phyloP scores from a whole-genome alignment of 2,329 filamentous ascomycete genomes.

The Capronia coronata region DNA sequence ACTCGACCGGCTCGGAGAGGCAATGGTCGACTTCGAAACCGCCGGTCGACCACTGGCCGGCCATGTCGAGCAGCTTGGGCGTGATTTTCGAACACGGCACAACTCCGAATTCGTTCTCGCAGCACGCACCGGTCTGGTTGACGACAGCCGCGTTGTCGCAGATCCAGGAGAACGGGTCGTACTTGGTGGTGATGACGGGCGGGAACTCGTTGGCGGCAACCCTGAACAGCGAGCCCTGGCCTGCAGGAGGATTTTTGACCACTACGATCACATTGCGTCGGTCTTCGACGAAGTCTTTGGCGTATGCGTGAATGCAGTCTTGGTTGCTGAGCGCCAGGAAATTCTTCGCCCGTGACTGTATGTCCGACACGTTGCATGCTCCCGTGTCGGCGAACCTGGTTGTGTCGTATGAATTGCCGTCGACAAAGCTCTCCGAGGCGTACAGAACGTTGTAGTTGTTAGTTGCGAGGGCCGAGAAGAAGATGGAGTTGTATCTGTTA shows the following conservation, averaged over 20 bases:
- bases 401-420: conserved; percentile 20
- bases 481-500: conserved; percentile 30
- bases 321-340: conserved; percentile 19
- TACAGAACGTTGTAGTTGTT: conserved; percentile 28
- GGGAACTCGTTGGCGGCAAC: conserved; percentile 22
- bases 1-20: conserved; percentile 22
- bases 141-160: conserved; percentile 20
- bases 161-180: conserved; percentile 26
- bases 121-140: conserved; percentile 19
- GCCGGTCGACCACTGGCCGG: conserved; percentile 17
- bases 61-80: conserved; percentile 18
- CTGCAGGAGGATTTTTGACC: conserved; percentile 17
- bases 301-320: conserved; percentile 23
- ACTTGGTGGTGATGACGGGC: conserved; percentile 13
- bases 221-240: conserved; percentile 19
- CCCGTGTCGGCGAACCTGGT: conserved; percentile 16
- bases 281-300: conserved; percentile 22
- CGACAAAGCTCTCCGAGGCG: conserved; percentile 17
- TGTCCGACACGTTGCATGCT: conserved; percentile 21
- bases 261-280: conserved; percentile 26
- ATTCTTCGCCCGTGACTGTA: conserved; percentile 10
- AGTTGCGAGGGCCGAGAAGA: conserved; percentile 28
- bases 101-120: conserved; percentile 16
- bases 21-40: conserved; percentile 24
- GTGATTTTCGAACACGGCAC: conserved; percentile 20